A percentile compares a stretch with the other conserved stretches of the same genome.
Conservation (phyloP, 2,329 filamentous ascomycete genomes). For the Nemania sp. region DNA sequence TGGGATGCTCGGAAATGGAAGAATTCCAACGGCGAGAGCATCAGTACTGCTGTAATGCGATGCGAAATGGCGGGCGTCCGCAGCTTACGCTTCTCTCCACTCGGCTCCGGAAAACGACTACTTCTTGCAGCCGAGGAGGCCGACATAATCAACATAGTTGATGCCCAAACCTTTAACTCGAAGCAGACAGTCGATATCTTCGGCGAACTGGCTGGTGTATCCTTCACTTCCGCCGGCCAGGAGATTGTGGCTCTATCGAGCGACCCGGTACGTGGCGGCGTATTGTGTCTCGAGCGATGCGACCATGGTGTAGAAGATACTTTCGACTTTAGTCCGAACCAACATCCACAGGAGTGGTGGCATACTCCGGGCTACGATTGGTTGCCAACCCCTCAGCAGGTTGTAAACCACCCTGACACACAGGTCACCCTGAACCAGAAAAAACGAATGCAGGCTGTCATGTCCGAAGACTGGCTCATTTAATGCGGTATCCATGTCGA, state of each 20-base stretch:
- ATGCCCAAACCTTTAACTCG: slow-evolving; percentile 65
- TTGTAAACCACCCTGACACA: slow-evolving; percentile 30
- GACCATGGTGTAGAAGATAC: slow-evolving; percentile 44
- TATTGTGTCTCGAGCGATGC: slow-evolving; percentile 64
- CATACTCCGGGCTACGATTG: slow-evolving; percentile 37
- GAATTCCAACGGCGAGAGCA: slow-evolving; percentile 53
- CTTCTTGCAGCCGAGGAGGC: slow-evolving; percentile 77
- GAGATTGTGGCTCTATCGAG: slow-evolving; percentile 71
- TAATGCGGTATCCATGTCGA: slow-evolving; percentile 12
- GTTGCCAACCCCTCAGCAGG: slow-evolving; percentile 33
- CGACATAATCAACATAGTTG: slow-evolving; percentile 72
- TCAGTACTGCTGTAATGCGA: slow-evolving; percentile 58
- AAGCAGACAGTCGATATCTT: slow-evolving; percentile 76
- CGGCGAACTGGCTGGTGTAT: slow-evolving; percentile 72
- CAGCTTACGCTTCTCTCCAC: slow-evolving; percentile 71
- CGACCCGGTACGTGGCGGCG: slow-evolving; percentile 67
- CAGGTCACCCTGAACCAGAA: slow-evolving; percentile 38
- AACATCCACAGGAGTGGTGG: slow-evolving; percentile 23
- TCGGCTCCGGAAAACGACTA: slow-evolving; percentile 68
- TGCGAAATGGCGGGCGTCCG: slow-evolving; percentile 72
- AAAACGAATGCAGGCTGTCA: slow-evolving; percentile 37
- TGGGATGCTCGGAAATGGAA: slow-evolving; percentile 77
- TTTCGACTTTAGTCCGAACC: slow-evolving; percentile 28
- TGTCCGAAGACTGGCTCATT: slow-evolving; percentile 36
- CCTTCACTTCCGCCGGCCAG: slow-evolving; percentile 68